These are phyloP conservation scores for Apiospora hydei DNA, from an alignment of 2,329 filamentous ascomycete genomes.

Conservation along the genomic window DNA sequence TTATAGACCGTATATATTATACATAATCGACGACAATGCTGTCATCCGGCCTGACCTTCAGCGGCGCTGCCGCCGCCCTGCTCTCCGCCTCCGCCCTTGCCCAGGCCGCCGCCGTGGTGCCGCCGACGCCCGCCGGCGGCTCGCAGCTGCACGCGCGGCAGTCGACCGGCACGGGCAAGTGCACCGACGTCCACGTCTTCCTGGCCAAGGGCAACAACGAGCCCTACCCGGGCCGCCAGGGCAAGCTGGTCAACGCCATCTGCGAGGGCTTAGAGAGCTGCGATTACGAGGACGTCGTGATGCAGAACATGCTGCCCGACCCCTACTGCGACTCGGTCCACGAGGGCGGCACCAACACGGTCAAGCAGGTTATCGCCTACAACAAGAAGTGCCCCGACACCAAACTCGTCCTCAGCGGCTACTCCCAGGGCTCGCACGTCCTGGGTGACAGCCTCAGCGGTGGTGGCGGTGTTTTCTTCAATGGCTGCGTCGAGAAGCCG, in stretches of 20 bases:
- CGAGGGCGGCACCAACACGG: slow-evolving; percentile 45
- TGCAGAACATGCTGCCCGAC: slow-evolving; percentile 39
- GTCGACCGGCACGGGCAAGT: slow-evolving; percentile 28
- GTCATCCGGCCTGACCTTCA: neutral
- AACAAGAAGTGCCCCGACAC: slow-evolving; percentile 48
- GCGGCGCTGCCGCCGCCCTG: slow-evolving; percentile 1
- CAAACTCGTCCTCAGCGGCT: slow-evolving; percentile 50
- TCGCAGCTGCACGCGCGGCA: slow-evolving; percentile 1
- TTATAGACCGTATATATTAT: neutral
- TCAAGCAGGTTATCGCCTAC: slow-evolving; percentile 49
- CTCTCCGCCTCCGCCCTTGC: slow-evolving; percentile 7
- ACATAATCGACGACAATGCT: neutral
- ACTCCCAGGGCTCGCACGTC: slow-evolving; percentile 50
- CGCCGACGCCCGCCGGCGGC: neutral
- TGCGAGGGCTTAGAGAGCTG: slow-evolving; percentile 36
- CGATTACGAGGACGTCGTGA: slow-evolving; percentile 41
- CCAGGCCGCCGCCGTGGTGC: neutral
- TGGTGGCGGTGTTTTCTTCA: slow-evolving; percentile 44
- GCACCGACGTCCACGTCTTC: slow-evolving; percentile 36
- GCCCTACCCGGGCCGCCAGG: slow-evolving; percentile 45
- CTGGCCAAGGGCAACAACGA: slow-evolving; percentile 43
- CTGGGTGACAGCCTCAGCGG: slow-evolving; percentile 46
- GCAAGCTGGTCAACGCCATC: slow-evolving; percentile 40
- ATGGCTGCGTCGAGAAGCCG: slow-evolving; percentile 39
- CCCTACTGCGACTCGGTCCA: slow-evolving; percentile 47